Base-by-base conservation (phyloP, 345 rosid genomes). In the Erucastrum elatum region DNA sequence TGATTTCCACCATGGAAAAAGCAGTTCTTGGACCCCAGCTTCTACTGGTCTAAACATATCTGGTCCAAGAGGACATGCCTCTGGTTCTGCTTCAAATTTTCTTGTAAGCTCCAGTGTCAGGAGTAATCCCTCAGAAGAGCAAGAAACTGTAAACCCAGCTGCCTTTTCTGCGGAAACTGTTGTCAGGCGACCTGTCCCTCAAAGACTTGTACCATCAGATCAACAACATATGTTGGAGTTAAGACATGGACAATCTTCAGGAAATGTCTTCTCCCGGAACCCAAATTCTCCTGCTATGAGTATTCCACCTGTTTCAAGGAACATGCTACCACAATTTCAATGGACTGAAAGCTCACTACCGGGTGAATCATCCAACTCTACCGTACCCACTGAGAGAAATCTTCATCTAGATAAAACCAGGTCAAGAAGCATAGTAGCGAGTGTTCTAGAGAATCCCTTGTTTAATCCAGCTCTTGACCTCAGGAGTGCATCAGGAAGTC, bases 311-410 rank as follows among this genome's bases (percentile, higher is more conserved):
- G n/a, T n/a, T n/a, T n/a, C n/a, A n/a, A n/a, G n/a, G n/a, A n/a
- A 78, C 74, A 82, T 81, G 71, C 30, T 30, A 63, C 90, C 77
- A 21, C 67, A 94, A 66, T 75, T 88, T 73, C 82, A 85, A 71
- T 86, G 90, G 91, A 84, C 64, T 73, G 88, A 82, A 78, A 81
- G 82, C 84, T 76, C 90, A 76, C 77, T 85, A 55, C 71, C 84
- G 69, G 84, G 80, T 37, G 80, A 83, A 70, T 86, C 91, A 31
- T 84, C 85, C 5, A 84, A 63, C 79, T 68, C 89, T 65, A n/a
- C n/a, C n/a, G n/a, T n/a, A n/a, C n/a, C n/a, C n/a, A 77, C 79
- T 70, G 91, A 78, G 34, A 77, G 88, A 80, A 89, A 82, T 71
- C 72, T 75, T 56, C 69, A 76, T 27, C 75, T 58, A 4, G 87